Base-by-base conservation (phyloP, 306 rosid species). In the Cucurbita ficifolia region DNA sequence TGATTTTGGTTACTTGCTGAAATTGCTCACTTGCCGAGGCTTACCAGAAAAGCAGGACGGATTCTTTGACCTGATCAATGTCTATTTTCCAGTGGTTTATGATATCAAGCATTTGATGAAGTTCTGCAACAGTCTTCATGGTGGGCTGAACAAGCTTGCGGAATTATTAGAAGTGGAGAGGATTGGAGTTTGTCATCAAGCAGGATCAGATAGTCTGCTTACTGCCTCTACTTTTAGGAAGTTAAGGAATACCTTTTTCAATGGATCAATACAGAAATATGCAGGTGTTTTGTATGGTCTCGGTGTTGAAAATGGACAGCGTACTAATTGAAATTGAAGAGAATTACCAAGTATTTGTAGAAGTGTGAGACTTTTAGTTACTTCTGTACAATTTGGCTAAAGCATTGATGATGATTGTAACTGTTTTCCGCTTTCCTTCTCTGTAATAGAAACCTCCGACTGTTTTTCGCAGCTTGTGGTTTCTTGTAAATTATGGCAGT, bases 81-180 rank as follows among this genome's bases (percentile, higher is more conserved):
- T 77, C 39, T 85, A 82, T 79, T 87, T 87, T 46, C 92, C 92
- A 0, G 36, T 82, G 71, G 70, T 87, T 53, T 87, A 87, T 77
- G 92, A 87, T 63, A 87, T 87, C 76, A 87, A 87, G 79, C 92
- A 87, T 70, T 54, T 87, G 89, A 87, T 87, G 92, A 87, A 80
- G 89, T 87, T 87, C 36, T 87, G 92, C 85, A 85, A 87, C 59
- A 82, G 89, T 84, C 89, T 87, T 35, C 89, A 87, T 33, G 92
- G 92, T n/a, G 89, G 92, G 63, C 54, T 87, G 75, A 87, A 85
- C 84, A 87, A 87, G 79, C 88, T 87, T 70, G 92, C 89, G 0
- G 92, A 87, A 49, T 77, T 85, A 79, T 82, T 87, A 83, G 92
- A 85, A 1, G 92, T 87, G 58, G 89, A 85, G 77, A 76, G 92